Evolutionary conservation across 1,284 basidiomycete species (phyloP).

Genomic region (Phylloboletellus chloephorus): DNA sequence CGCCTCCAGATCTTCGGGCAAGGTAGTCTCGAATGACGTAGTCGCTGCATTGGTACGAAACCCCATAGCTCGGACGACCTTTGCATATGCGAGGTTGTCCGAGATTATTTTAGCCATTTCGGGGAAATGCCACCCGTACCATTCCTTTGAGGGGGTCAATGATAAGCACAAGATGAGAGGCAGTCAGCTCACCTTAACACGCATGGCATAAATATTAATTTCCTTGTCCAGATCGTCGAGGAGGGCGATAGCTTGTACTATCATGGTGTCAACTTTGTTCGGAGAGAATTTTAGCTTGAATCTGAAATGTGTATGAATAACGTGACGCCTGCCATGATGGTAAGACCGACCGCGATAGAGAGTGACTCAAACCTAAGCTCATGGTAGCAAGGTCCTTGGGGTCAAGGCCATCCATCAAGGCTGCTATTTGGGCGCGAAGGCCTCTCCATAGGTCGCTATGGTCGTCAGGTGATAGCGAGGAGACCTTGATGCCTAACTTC

Average conservation of each 20-base stretch:
- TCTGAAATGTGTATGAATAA: slow-evolving; percentile 38
- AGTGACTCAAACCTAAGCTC: slow-evolving; percentile 96
- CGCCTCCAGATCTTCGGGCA: slow-evolving; percentile 93
- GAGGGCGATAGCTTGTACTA: slow-evolving; percentile 97
- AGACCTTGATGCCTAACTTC: slow-evolving; percentile 89
- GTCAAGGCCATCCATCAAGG: slow-evolving; percentile 84
- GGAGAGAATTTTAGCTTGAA: slow-evolving; percentile 99
- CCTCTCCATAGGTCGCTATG: slow-evolving; percentile 88
- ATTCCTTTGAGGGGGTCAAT: slow-evolving; percentile 62
- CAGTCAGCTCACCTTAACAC: slow-evolving; percentile 75
- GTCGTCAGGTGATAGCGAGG: slow-evolving; percentile 39
- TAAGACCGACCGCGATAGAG: slow-evolving; percentile 70
- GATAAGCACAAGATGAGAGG: background rate
- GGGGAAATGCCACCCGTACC: slow-evolving; percentile 99
- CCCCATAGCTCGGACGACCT: slow-evolving; percentile 85
- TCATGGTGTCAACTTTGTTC: slow-evolving; percentile 99
- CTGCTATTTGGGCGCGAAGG: slow-evolving; percentile 85
- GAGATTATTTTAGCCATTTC: slow-evolving; percentile 98
- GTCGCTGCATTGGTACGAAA: slow-evolving; percentile 90
- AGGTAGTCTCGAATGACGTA: slow-evolving; percentile 83
- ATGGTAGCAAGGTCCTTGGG: slow-evolving; percentile 97
- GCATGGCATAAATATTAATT: slow-evolving; percentile 99
- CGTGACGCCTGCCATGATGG: slow-evolving; percentile 6
- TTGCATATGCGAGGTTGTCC: slow-evolving; percentile 96
- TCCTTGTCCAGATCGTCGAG: slow-evolving; percentile 99